Evolutionary conservation across 2,329 filamentous ascomycete genomes (phyloP).

Genomic region (Fusarium sp.): DNA sequence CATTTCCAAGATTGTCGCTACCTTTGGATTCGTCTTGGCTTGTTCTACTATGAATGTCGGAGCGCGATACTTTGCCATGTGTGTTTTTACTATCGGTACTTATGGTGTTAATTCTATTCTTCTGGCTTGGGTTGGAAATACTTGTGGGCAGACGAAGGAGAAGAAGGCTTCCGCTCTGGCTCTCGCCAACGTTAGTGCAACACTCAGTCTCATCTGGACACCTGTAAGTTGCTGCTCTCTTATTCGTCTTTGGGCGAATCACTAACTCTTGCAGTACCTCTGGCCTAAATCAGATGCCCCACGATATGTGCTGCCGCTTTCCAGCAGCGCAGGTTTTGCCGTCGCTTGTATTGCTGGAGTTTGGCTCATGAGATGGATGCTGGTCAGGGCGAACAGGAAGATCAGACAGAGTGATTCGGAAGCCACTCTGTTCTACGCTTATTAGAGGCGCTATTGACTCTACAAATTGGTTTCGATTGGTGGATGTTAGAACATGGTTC

Average conservation of each 20-base stretch:
- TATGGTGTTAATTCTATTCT: slow-evolving; percentile 57
- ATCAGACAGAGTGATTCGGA: slow-evolving; percentile 41
- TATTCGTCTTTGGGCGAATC: accelerated
- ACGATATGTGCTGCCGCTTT: slow-evolving; percentile 35
- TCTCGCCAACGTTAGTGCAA: slow-evolving; percentile 36
- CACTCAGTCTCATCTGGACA: slow-evolving; percentile 37
- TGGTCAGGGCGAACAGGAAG: slow-evolving; percentile 43
- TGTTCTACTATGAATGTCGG: slow-evolving; percentile 43
- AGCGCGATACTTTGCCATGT: slow-evolving; percentile 46
- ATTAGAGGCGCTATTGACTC: neutral
- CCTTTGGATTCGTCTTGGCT: slow-evolving; percentile 42
- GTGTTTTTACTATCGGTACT: slow-evolving; percentile 52
- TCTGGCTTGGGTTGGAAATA: slow-evolving; percentile 55
- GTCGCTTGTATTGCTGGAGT: slow-evolving; percentile 49
- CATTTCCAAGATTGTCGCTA: slow-evolving; percentile 52
- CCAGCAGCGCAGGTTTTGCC: slow-evolving; percentile 41
- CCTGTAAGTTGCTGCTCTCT: slow-evolving; percentile 6
- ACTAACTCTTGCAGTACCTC: slow-evolving; percentile 22
- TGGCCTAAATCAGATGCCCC: slow-evolving; percentile 38
- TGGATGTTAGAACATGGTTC: too few species aligned
- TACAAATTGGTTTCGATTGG: neutral
- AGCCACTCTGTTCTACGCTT: slow-evolving; percentile 39
- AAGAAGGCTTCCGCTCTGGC: slow-evolving; percentile 59
- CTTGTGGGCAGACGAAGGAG: slow-evolving; percentile 58
- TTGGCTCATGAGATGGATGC: slow-evolving; percentile 44